Evolutionary conservation across 139 green algal species (phyloP).

Genomic region (Chlamydomonas applanata): DNA sequence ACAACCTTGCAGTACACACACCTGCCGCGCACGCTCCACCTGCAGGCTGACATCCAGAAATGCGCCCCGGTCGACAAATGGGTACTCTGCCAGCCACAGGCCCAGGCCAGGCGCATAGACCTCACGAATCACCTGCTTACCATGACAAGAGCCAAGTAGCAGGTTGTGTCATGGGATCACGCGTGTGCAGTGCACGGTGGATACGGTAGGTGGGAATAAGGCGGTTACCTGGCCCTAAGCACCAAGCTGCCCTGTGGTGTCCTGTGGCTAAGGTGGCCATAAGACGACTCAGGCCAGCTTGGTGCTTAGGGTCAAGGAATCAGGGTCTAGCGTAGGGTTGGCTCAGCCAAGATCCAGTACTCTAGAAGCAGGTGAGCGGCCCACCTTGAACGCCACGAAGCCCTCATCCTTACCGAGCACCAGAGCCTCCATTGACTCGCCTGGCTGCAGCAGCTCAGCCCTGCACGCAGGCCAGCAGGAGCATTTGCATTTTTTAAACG

Average conservation of each 20-base stretch:
- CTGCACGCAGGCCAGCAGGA: no score
- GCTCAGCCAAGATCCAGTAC: no score
- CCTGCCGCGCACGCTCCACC: slow-evolving; percentile 53
- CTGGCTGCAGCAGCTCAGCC: slow-evolving; percentile 41
- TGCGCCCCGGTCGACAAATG: slow-evolving; percentile 61
- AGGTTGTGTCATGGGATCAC: background rate
- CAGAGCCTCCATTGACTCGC: slow-evolving; percentile 71
- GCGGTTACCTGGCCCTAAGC: background rate
- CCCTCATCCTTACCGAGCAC: slow-evolving; percentile 54
- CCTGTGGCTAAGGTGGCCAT: background rate
- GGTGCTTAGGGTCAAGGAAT: no score
- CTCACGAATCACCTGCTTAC: slow-evolving; percentile 73
- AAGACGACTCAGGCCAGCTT: no score
- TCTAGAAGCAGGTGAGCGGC: slow-evolving; percentile 53
- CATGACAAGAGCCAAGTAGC: background rate
- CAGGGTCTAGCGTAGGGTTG: no score
- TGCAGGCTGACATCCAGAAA: slow-evolving; percentile 70
- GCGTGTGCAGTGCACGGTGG: background rate
- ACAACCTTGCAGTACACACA: no score
- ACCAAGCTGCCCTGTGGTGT: background rate
- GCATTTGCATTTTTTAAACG: no score
- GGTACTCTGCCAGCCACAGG: slow-evolving; percentile 82
- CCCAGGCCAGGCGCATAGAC: slow-evolving; percentile 75
- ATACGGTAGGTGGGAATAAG: background rate
- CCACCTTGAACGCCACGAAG: slow-evolving; percentile 73